Conservation (phyloP, 768 basidiomycete species). For the Agaricus blazei region DNA sequence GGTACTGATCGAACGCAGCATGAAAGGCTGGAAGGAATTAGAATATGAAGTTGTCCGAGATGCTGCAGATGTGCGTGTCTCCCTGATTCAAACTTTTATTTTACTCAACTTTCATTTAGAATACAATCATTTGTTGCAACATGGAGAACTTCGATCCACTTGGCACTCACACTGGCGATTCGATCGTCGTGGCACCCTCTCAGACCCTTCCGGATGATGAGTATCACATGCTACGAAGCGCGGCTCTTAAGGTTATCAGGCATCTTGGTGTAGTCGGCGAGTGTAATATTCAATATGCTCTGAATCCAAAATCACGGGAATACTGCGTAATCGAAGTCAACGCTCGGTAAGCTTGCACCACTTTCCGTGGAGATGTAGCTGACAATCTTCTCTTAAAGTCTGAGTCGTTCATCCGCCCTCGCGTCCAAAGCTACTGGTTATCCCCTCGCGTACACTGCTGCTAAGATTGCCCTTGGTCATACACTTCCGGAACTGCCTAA, state of each 20-base stretch:
- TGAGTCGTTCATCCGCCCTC: slow-evolving; percentile 89
- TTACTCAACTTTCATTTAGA: slow-evolving; percentile 39
- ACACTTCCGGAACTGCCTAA: slow-evolving; percentile 98
- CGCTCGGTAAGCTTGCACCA: slow-evolving; percentile 56
- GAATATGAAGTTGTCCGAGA: slow-evolving; percentile 99
- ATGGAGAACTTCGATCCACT: slow-evolving; percentile 99
- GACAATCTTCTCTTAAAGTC: slow-evolving; percentile 25
- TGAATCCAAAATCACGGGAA: slow-evolving; percentile 88
- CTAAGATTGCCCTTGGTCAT: slow-evolving; percentile 96
- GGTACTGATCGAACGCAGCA: slow-evolving; percentile 92
- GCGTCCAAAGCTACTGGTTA: slow-evolving; percentile 99
- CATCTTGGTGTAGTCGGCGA: slow-evolving; percentile 91
- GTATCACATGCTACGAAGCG: slow-evolving; percentile 98
- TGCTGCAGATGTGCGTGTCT: slow-evolving; percentile 81
- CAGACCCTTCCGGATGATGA: slow-evolving; percentile 97
- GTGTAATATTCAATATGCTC: slow-evolving; percentile 98
- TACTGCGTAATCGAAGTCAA: slow-evolving; percentile 99
- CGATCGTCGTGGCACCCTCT: slow-evolving; percentile 97
- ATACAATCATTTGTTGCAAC: slow-evolving; percentile 99
- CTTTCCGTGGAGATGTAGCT: not conserved
- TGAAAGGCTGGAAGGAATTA: slow-evolving; percentile 99
- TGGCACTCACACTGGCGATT: slow-evolving; percentile 98
- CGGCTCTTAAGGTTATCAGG: slow-evolving; percentile 92
- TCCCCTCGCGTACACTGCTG: slow-evolving; percentile 97
- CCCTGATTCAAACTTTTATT: not conserved